A percentile compares a stretch with the other conserved stretches of the same genome.
phyloP scores from a whole-genome alignment of 352 stramenopile species.

The Pythium apleroticum region DNA sequence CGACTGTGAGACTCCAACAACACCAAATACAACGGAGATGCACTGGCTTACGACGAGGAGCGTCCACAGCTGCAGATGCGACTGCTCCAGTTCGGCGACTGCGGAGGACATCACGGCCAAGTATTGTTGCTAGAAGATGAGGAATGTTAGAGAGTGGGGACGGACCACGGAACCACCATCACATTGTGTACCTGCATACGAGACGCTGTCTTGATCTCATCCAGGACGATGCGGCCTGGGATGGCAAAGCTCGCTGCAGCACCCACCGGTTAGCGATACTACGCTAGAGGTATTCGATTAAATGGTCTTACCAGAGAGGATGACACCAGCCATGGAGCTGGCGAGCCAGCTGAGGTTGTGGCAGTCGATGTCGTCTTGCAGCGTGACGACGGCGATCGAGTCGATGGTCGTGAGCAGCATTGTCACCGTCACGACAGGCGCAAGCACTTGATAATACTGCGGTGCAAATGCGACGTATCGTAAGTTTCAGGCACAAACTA shows the following conservation, averaged over 20 bases:
- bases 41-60: conserved; percentile 61
- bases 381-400: conserved; percentile 42
- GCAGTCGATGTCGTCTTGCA: conserved; percentile 60
- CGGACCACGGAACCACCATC: no score
- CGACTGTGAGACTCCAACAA: background rate
- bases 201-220: conserved; percentile 58
- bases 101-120: conserved; percentile 30
- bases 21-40: no score
- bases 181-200: conserved; percentile 43
- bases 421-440: conserved; percentile 45
- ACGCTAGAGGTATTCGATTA: background rate
- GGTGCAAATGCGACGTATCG: background rate
- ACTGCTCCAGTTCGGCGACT: conserved; percentile 59
- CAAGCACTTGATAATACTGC: conserved; percentile 54
- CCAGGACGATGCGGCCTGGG: conserved; percentile 52
- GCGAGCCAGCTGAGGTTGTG: conserved; percentile 67
- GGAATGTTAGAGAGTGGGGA: background rate
- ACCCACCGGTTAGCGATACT: background rate
- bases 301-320: conserved; percentile 46
- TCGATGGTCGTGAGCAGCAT: conserved; percentile 60
- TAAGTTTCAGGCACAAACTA: background rate
- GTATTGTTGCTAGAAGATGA: conserved; percentile 40
- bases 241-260: conserved; percentile 59
- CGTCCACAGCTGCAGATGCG: conserved; percentile 66
- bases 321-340: conserved; percentile 57